Conservation (phyloP, 2,329 filamentous ascomycete genomes). For the Alternaria sp. region DNA sequence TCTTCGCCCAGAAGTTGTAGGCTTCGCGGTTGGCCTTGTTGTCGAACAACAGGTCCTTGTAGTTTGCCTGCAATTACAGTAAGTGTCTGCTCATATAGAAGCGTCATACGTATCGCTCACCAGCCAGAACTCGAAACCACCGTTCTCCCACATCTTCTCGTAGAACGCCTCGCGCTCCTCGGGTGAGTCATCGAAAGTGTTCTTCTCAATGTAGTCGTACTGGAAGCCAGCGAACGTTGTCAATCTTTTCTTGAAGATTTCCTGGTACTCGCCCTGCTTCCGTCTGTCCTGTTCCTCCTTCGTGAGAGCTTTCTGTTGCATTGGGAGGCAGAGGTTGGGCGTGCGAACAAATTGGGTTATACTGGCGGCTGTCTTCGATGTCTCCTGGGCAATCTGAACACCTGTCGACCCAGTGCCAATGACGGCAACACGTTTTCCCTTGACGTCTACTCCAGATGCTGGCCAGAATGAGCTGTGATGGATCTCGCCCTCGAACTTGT, state of each 20-base stretch:
- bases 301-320: slow-evolving; percentile 60
- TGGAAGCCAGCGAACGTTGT: slow-evolving; percentile 65
- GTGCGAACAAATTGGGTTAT: slow-evolving; percentile 70
- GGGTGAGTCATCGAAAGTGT: slow-evolving; percentile 57
- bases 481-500: slow-evolving; percentile 65
- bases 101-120: slow-evolving; percentile 45
- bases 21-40: slow-evolving; percentile 52
- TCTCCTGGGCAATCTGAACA: slow-evolving; percentile 68
- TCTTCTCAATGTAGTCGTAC: slow-evolving; percentile 62
- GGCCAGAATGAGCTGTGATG: slow-evolving; percentile 69
- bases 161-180: slow-evolving; percentile 54
- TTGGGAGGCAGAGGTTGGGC: slow-evolving; percentile 69
- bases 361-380: slow-evolving; percentile 58
- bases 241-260: slow-evolving; percentile 60
- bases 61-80: slow-evolving; percentile 19
- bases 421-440: slow-evolving; percentile 65
- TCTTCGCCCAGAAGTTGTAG: slow-evolving; percentile 57
- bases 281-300: slow-evolving; percentile 58
- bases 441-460: slow-evolving; percentile 61
- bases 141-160: slow-evolving; percentile 50
- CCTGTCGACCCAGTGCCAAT: slow-evolving; percentile 71
- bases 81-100: neutral
- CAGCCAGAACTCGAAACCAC: slow-evolving; percentile 52
- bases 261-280: slow-evolving; percentile 48
- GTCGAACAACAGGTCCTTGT: slow-evolving; percentile 51